These are phyloP conservation scores for Hyaloscypha variabilis DNA, from an alignment of 495 filamentous ascomycete genomes.

Conservation along the genomic window DNA sequence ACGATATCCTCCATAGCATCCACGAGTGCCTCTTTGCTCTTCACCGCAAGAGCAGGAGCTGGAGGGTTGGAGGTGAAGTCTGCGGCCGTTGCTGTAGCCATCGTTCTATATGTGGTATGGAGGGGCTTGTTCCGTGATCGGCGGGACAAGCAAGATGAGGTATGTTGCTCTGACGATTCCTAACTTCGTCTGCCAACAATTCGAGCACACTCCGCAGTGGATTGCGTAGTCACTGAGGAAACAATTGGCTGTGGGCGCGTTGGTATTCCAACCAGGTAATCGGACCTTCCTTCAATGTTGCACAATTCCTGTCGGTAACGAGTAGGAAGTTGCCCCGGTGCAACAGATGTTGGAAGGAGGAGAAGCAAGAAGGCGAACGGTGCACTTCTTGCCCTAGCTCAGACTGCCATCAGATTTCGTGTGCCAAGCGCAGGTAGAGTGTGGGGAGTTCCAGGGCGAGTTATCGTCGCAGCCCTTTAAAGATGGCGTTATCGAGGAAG, in stretches of 20 bases:
- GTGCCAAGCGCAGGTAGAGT: not conserved
- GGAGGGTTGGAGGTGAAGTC: conserved; percentile 13
- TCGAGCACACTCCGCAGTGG: not conserved
- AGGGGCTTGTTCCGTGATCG: conserved; percentile 17
- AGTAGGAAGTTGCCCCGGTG: not conserved
- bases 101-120: conserved; percentile 11
- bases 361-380: conserved; percentile 26
- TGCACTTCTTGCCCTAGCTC: conserved; percentile 25
- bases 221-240: not conserved
- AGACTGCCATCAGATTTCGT: conserved; percentile 16
- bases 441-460: conserved; percentile 4
- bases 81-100: conserved; percentile 21
- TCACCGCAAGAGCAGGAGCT: not conserved
- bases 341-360: not conserved
- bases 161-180: not conserved
- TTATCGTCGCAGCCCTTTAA: conserved; percentile 16
- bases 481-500: conserved; percentile 27
- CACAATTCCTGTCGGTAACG: not conserved
- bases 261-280: not conserved
- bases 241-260: not conserved
- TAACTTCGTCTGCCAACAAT: not conserved
- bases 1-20: conserved; percentile 79
- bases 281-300: not conserved
- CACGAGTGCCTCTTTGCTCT: conserved; percentile 52
- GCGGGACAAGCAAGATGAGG: conserved; percentile 13